Base-by-base conservation (phyloP, 2,329 filamentous ascomycete genomes). In the Ophiosphaerella narmari region DNA sequence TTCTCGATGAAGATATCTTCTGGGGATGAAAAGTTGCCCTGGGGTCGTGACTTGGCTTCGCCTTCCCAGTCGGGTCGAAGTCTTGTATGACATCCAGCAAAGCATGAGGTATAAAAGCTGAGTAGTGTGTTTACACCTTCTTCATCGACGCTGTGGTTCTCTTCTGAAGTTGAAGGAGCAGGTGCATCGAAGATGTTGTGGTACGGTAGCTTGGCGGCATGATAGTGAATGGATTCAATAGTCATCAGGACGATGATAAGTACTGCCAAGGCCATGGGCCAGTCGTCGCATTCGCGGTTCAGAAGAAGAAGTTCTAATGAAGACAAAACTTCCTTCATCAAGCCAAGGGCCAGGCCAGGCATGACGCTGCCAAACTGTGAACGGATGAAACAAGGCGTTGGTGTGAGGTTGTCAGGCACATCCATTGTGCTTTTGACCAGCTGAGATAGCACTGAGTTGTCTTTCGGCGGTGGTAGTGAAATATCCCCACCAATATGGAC, bases 321-420 rank as follows among this genome's bases (percentile, higher is more conserved):
- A 0, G 54, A 57, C 14, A 75, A 70, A 2, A 73, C 61, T 4
- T 66, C 60, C 13, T 60, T 62, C 65, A 75, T 70, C 5, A 74
- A 55, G 6, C 39, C 46, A 5, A 54, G 50, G 1, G 72, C 72
- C 2, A 75, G 60, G 3, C 16, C 39, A 3, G 73, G 70, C 65
- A 75, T 72, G 9, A 67, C 50, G 29, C 57, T 48, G 21, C 73
- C 73, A 26, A 75, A 63, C 43, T 75, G 72, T 0, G 71, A 59
- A 39, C 73, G 71, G 49, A 75, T 73, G 48, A 74, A 72, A 53
- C 73, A 75, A 1, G 73, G 73, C 1, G 67, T 72, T 7, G 70
- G 66, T 1, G 46, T 54, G 7, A 51, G 36, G 21, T 54, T 44
- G 4, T 51, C 36, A 5, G 58, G 23, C 2, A 58, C 23, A 1